Conservation (phyloP, 139 green algal species). For the Chlamydomonas sp. region DNA sequence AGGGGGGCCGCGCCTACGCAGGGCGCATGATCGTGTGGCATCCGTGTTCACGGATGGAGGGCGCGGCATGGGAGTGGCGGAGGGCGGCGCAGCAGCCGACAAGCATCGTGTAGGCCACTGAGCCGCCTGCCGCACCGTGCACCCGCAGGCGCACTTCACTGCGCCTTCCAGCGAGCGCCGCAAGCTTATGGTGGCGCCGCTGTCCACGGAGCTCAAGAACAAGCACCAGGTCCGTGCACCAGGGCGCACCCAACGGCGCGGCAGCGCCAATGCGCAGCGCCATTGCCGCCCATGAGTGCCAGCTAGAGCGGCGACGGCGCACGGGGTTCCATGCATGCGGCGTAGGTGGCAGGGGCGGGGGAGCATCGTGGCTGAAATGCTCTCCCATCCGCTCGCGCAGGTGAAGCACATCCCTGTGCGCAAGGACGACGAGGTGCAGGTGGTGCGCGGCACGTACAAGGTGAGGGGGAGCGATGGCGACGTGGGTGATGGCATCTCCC, state of each 20-base stretch:
- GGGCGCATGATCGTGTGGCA: neutral
- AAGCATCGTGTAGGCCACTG: neutral
- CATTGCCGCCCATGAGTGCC: no score
- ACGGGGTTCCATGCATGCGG: neutral
- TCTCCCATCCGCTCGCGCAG: conserved; percentile 39
- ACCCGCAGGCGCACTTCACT: conserved; percentile 89
- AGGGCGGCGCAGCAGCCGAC: neutral
- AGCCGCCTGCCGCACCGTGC: neutral
- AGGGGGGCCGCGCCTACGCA: neutral
- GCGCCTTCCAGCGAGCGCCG: conserved; percentile 79
- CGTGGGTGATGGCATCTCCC: neutral
- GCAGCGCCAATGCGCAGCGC: no score
- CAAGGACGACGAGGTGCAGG: conserved; percentile 98
- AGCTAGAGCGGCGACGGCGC: no score
- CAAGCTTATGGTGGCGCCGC: conserved; percentile 91
- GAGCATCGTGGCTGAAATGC: neutral
- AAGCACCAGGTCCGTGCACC: conserved; percentile 75
- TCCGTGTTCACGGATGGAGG: neutral
- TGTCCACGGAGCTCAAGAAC: conserved; percentile 83
- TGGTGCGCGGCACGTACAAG: conserved; percentile 96
- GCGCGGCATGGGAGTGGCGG: neutral
- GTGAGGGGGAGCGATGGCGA: no score
- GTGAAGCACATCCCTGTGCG: conserved; percentile 88
- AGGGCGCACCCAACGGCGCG: no score
- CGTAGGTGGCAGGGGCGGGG: neutral